Evolutionary conservation across 2,329 filamentous ascomycete species (phyloP), one percentile per base, ranked within the genome.

Genomic region (Colletotrichum cereale): DNA sequence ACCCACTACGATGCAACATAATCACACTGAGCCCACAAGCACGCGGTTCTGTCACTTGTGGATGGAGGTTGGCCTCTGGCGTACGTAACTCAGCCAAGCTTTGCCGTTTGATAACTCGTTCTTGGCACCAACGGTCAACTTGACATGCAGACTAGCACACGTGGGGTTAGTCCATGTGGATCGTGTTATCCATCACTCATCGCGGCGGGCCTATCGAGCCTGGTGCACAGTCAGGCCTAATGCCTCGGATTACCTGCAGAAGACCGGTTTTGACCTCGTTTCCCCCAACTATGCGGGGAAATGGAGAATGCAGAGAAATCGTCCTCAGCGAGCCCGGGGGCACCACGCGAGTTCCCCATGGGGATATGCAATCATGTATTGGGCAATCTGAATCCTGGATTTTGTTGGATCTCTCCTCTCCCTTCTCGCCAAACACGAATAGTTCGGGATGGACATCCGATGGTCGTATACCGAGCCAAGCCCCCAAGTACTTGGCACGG

Each of bases 261-360:
- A 40, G n/a, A 11, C 36, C 55, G 6, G n/a, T 58, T 42, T 29
- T 58, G n/a, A 40, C 16, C 21, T 42, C 24, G 11, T 40, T 38
- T 7, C 36, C n/a, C 36, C 21, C 5, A 21, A 7, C 5, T 21
- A 38, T 38, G 6, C 18, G 21, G 31, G 53, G 12, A 14, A 6
- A 26, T 14, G n/a, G 18, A 24, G 36, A 21, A 29, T 7, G 38
- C 24, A 38, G 18, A 12, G 8, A 21, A 34, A 18, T 38, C 1
- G 34, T 55, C 18, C n/a, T 55, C 52, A 29, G 18, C 52, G 18
- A 55, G n/a, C 12, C 36, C 36, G 55, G n/a, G 12, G 24, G n/a
- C 31, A n/a, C 65, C 38, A 60, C 36, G 65, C 57, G 65, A 67
- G 24, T 71, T 52, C 58, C 68, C 58, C 65, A 34, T 63, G 68